Evolutionary conservation across 2,329 filamentous ascomycete species (phyloP).

Genomic region (Periconia sp.): DNA sequence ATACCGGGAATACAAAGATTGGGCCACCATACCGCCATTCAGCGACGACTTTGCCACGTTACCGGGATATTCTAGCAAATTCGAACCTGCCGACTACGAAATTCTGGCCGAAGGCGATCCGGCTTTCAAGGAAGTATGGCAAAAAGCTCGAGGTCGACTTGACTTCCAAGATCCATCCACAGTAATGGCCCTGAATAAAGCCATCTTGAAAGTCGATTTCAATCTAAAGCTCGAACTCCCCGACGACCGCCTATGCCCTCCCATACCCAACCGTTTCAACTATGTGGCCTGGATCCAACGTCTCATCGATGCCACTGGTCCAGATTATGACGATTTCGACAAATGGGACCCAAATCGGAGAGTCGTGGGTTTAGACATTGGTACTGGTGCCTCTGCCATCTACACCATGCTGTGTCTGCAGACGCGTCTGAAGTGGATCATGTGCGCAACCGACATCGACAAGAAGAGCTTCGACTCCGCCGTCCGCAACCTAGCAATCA

Average conservation of each 20-base stretch:
- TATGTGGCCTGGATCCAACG: conserved; percentile 89
- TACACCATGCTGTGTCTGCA: conserved; percentile 81
- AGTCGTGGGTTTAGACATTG: conserved; percentile 77
- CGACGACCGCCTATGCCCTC: conserved; percentile 79
- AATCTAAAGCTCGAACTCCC: conserved; percentile 70
- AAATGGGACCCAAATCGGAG: conserved; percentile 53
- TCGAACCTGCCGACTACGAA: conserved; percentile 53
- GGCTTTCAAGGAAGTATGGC: conserved; percentile 59
- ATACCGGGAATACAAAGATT: too few species aligned
- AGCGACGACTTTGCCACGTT: not conserved
- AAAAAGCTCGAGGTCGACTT: conserved; percentile 58
- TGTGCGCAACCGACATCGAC: conserved; percentile 69
- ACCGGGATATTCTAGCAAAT: conserved; percentile 58
- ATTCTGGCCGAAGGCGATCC: conserved; percentile 60
- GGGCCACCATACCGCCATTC: not conserved
- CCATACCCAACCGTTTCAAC: conserved; percentile 73
- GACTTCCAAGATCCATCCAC: conserved; percentile 80
- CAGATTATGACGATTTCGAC: conserved; percentile 47
- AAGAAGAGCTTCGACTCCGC: conserved; percentile 67
- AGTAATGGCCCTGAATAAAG: conserved; percentile 76
- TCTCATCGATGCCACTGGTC: conserved; percentile 70
- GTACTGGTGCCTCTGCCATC: conserved; percentile 87
- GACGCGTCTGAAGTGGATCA: conserved; percentile 66
- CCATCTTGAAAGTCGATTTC: conserved; percentile 76
- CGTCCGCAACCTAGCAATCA: conserved; percentile 65